Evolutionary conservation across 495 filamentous ascomycete genomes (phyloP).

Genomic region (Aspergillus campestris): DNA sequence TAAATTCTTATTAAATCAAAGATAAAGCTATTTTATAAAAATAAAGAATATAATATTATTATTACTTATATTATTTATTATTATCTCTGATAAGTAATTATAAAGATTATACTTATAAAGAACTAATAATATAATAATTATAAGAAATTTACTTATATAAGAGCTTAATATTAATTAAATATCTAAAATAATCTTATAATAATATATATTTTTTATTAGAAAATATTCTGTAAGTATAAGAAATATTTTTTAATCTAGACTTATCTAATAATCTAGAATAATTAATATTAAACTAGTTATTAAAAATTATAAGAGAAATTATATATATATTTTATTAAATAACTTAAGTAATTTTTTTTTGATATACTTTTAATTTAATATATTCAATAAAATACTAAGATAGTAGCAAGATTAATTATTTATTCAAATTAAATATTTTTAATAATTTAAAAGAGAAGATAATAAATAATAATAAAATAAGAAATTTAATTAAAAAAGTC

Average conservation of each 20-base stretch:
- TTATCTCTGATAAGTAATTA: no score
- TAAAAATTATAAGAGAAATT: no score
- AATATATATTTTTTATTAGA: not conserved
- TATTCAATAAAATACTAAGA: not conserved
- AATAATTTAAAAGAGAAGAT: constrained; percentile 2
- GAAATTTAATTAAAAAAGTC: constrained; percentile 2
- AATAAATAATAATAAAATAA: constrained; percentile 2
- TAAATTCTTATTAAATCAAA: no score
- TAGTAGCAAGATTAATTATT: not conserved
- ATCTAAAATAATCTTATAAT: not conserved
- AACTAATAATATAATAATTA: no score
- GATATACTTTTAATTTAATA: not conserved
- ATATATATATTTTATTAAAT: no score
- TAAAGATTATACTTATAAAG: no score
- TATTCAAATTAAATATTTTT: not conserved
- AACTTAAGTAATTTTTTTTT: not conserved
- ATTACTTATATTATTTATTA: no score
- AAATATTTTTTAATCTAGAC: no score
- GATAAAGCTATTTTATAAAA: no score
- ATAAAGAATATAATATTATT: constrained; percentile 1
- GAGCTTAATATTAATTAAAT: constrained; percentile 1
- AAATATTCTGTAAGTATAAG: not conserved
- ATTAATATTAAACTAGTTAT: no score
- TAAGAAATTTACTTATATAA: constrained; percentile 4
- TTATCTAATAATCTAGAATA: no score